Percentiles rank a stretch among this genome's conserved stretches.
Conservation (phyloP, 306 rosid genomes). For the Lathyrus oleraceus region DNA sequence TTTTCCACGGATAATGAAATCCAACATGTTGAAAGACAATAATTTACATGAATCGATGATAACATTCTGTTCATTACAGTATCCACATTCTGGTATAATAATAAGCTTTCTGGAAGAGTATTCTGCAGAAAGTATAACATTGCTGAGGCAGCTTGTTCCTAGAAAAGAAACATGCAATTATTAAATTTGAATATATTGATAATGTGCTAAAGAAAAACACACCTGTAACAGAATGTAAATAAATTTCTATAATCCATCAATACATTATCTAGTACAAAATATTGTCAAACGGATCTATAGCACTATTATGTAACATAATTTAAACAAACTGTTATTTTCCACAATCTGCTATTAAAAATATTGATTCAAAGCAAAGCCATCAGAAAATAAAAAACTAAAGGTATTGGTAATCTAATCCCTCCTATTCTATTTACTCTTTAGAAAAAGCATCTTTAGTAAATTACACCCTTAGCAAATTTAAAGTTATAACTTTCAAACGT, state of each 20-base stretch:
- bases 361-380: too few relatives aligned
- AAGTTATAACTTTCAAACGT: too few relatives aligned
- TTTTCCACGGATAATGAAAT: constrained; percentile 27
- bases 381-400: too few relatives aligned
- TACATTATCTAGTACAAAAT: neutral
- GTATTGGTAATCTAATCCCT: too few relatives aligned
- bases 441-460: too few relatives aligned
- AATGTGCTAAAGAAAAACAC: constrained; percentile 4
- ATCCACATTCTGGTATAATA: constrained; percentile 18
- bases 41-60: constrained; percentile 39
- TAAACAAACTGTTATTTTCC: neutral
- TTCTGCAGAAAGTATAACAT: constrained; percentile 47
- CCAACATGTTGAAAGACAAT: neutral
- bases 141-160: constrained; percentile 49
- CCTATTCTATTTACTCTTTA: too few relatives aligned
- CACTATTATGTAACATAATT: neutral
- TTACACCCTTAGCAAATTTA: too few relatives aligned
- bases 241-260: neutral
- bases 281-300: neutral
- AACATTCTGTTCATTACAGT: constrained; percentile 30
- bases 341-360: neutral
- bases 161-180: constrained; percentile 10
- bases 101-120: constrained; percentile 49
- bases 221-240: neutral
- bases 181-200: constrained; percentile 4